Conservation (phyloP, 2,329 filamentous ascomycete species). For the Paecilomyces dactylethromorphus region DNA sequence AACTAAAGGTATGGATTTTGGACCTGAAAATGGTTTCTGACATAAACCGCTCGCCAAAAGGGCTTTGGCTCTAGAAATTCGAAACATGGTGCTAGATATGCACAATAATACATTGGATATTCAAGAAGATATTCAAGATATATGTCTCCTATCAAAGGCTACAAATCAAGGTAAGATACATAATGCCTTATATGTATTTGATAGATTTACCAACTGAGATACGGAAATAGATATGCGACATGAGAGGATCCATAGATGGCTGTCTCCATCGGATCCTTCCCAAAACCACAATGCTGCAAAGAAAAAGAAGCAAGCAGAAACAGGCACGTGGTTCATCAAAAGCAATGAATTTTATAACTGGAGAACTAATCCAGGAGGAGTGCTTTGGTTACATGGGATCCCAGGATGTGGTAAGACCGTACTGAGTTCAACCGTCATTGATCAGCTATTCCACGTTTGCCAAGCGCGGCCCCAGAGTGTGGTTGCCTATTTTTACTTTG, state of each 20-base stretch:
- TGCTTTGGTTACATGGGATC: conserved; percentile 35
- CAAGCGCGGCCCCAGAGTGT: neutral
- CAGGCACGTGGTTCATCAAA: conserved; percentile 31
- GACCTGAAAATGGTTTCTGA: too few species aligned
- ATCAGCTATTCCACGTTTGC: conserved; percentile 12
- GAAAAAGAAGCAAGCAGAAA: conserved; percentile 21
- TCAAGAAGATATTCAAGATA: too few species aligned
- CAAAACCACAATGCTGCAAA: conserved; percentile 26
- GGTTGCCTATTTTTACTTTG: conserved; percentile 30
- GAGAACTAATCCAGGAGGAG: conserved; percentile 21
- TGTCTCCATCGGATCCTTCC: conserved; percentile 24
- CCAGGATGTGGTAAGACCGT: conserved; percentile 39
- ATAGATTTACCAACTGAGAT: too few species aligned
- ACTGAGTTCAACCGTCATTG: conserved; percentile 31
- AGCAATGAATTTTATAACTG: conserved; percentile 20
- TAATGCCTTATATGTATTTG: too few species aligned
- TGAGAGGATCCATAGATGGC: conserved; percentile 1
- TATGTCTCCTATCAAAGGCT: too few species aligned
- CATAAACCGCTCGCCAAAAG: too few species aligned
- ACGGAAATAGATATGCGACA: neutral
- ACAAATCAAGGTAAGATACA: too few species aligned
- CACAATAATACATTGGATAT: too few species aligned
- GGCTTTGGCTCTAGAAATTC: too few species aligned
- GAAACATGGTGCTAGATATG: too few species aligned
- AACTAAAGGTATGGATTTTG: too few species aligned